These are phyloP conservation scores for Potentilla sterilis DNA, from an alignment of 306 rosid genomes.

Conservation along the genomic window DNA sequence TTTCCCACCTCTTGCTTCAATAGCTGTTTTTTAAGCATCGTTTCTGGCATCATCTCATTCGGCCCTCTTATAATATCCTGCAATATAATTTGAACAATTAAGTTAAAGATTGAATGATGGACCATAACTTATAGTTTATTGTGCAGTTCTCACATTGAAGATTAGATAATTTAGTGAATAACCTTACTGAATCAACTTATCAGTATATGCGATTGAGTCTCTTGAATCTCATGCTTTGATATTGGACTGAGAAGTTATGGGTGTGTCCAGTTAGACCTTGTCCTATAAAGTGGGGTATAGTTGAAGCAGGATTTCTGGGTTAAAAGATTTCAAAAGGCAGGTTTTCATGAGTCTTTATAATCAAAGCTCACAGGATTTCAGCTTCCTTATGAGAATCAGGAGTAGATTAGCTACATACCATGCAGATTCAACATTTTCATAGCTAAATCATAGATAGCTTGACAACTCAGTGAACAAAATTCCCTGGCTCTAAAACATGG, in stretches of 20 bases:
- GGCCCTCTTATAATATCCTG: conserved; percentile 73
- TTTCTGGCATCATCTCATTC: conserved; percentile 58
- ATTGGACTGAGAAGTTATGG: background rate
- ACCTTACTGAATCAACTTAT: background rate
- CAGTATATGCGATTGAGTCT: background rate
- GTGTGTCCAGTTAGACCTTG: background rate
- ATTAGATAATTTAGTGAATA: background rate
- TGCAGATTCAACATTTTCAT: background rate
- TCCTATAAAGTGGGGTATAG: background rate
- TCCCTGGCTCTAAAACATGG: background rate
- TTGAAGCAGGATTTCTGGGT: background rate
- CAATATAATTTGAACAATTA: conserved; percentile 17
- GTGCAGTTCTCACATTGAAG: background rate
- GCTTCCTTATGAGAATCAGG: background rate
- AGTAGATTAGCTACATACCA: background rate
- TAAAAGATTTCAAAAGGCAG: too few species aligned
- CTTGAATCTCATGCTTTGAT: background rate
- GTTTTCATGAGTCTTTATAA: background rate
- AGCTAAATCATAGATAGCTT: background rate
- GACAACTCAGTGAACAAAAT: background rate
- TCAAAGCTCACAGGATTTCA: background rate
- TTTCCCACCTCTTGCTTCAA: conserved; percentile 50
- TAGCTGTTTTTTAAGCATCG: conserved; percentile 44
- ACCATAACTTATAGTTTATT: background rate
- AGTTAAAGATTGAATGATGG: background rate